Percentiles rank a stretch among this genome's conserved stretches.
These are phyloP conservation scores for Lactuca saligna DNA, from an alignment of 129 eudicot species.

Conservation along the genomic window DNA sequence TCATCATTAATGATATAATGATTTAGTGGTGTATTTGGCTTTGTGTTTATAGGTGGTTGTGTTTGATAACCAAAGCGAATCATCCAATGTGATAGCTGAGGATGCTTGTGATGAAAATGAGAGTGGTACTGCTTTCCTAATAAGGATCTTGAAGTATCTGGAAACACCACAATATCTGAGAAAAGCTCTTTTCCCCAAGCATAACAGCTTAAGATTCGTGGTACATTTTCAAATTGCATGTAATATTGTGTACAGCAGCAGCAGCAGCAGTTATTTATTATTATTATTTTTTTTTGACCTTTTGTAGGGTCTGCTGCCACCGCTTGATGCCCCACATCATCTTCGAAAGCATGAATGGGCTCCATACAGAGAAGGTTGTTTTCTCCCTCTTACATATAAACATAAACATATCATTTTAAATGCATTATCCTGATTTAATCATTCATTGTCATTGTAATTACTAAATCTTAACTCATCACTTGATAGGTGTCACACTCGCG, in stretches of 20 bases:
- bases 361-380: constrained; percentile 87
- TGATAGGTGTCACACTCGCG: constrained; percentile 64
- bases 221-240: constrained; percentile 34
- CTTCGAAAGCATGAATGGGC: constrained; percentile 99
- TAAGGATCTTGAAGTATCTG: constrained; percentile 78
- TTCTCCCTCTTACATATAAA: neutral
- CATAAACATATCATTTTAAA: neutral
- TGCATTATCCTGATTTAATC: neutral
- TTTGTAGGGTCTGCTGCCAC: constrained; percentile 85
- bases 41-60: constrained; percentile 60
- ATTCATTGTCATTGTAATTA: neutral
- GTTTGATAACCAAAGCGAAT: constrained; percentile 57
- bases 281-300: constrained; percentile 24
- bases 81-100: constrained; percentile 36
- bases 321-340: constrained; percentile 99
- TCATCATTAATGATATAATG: neutral
- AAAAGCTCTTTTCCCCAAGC: constrained; percentile 80
- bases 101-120: constrained; percentile 56
- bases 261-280: neutral
- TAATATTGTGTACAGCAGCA: neutral
- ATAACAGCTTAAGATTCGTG: constrained; percentile 84
- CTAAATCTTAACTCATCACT: constrained; percentile 17
- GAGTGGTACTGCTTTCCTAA: constrained; percentile 71
- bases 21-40: constrained; percentile 12
- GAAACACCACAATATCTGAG: constrained; percentile 99